Percentiles rank a stretch among this genome's conserved stretches.
Evolutionary conservation across 2,329 filamentous ascomycete genomes (phyloP).

Genomic region (Fusarium sp.): DNA sequence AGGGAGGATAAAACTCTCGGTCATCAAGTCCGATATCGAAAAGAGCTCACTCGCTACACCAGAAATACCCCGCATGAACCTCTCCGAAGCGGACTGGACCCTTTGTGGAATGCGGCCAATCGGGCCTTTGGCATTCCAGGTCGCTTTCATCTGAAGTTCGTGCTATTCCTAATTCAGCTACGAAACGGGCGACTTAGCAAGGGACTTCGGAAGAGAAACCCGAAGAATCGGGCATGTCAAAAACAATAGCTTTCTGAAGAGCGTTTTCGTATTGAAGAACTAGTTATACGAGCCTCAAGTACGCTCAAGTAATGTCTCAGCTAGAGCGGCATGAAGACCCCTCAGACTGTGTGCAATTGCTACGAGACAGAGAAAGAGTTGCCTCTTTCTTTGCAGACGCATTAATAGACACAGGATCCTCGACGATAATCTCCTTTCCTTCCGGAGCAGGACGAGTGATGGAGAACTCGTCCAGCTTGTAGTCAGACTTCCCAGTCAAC

Average conservation of each 20-base stretch:
- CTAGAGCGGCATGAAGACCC: neutral
- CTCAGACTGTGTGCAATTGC: neutral
- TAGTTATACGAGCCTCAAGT: no score
- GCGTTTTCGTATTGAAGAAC: neutral
- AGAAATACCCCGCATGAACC: conserved; percentile 2
- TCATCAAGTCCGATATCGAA: neutral
- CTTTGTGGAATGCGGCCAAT: neutral
- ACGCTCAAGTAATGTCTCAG: neutral
- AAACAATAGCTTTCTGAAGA: no score
- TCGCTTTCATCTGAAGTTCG: neutral
- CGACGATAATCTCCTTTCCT: conserved; percentile 17
- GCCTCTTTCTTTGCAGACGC: neutral
- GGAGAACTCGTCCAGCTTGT: conserved; percentile 8
- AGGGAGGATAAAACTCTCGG: neutral
- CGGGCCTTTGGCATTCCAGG: neutral
- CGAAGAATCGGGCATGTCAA: neutral
- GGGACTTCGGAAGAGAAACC: neutral
- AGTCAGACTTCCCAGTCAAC: conserved; percentile 13
- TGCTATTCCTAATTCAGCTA: neutral
- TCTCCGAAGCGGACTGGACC: neutral
- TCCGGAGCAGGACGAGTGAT: conserved; percentile 10
- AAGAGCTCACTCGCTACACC: neutral
- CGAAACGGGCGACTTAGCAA: neutral
- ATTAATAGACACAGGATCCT: neutral
- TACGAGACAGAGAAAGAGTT: neutral